Conservation (phyloP, 192 early-diverging fungal species). For the Coemansia sp. region DNA sequence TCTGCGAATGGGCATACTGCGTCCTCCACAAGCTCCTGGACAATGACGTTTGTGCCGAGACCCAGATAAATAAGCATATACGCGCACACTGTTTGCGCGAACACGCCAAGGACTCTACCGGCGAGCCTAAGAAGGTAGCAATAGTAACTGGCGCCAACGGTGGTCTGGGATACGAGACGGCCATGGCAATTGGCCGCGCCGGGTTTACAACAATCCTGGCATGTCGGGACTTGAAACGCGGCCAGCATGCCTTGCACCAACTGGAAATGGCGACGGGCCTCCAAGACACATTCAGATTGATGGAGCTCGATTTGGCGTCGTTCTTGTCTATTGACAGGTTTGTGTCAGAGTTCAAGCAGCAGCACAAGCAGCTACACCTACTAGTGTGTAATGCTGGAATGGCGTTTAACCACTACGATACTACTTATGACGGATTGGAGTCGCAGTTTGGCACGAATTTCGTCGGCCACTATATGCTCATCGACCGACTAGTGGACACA, state of each 20-base stretch:
- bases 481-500: conserved; percentile 34
- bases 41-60: conserved; percentile 21
- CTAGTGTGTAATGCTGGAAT: conserved; percentile 62
- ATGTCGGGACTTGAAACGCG: conserved; percentile 37
- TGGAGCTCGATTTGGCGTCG: conserved; percentile 58
- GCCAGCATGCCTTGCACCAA: conserved; percentile 12
- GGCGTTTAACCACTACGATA: conserved; percentile 58
- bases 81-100: conserved; percentile 20
- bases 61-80: conserved; percentile 31
- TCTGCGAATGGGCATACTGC: conserved; percentile 40
- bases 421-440: conserved; percentile 63
- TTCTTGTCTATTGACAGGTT: conserved; percentile 53
- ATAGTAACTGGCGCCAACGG: conserved; percentile 60
- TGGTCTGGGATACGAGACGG: conserved; percentile 61
- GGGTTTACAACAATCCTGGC: conserved; percentile 56
- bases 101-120: not conserved
- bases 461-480: conserved; percentile 59
- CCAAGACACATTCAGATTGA: conserved; percentile 25
- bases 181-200: conserved; percentile 57
- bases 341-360: conserved; percentile 20
- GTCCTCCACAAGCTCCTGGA: conserved; percentile 20
- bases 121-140: conserved; percentile 15
- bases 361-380: conserved; percentile 23
- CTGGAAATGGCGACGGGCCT: conserved; percentile 21
- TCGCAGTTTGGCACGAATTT: conserved; percentile 67